Evolutionary conservation across 495 filamentous ascomycete species (phyloP).

Genomic region (Lindgomyces ingoldianus): DNA sequence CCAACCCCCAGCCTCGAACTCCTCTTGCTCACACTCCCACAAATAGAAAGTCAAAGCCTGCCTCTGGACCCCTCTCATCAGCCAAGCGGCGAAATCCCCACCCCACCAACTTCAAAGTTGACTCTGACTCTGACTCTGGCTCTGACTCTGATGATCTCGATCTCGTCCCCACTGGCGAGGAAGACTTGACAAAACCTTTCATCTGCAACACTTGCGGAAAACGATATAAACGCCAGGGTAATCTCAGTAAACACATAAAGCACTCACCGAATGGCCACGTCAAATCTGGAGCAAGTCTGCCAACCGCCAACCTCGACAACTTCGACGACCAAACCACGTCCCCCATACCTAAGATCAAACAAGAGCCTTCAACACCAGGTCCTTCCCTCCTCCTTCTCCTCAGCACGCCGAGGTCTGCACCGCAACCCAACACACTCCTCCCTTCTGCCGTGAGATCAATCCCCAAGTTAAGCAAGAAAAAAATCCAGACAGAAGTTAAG

Average conservation of each 20-base stretch:
- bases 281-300: neutral
- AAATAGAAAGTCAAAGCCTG: neutral
- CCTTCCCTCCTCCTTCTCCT: neutral
- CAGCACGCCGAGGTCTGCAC: constrained; percentile 16
- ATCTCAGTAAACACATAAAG: neutral
- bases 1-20: neutral
- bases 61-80: neutral
- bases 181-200: neutral
- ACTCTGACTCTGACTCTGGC: neutral
- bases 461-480: neutral
- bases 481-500: neutral
- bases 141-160: constrained; percentile 10
- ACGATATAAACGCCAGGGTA: neutral
- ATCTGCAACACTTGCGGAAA: neutral
- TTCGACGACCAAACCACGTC: neutral
- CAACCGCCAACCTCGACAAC: neutral
- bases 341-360: neutral
- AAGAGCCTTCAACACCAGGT: constrained; percentile 7
- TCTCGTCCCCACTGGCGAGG: neutral
- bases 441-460: neutral
- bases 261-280: neutral
- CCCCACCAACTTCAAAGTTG: neutral
- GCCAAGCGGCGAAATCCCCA: neutral
- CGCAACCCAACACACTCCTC: neutral
- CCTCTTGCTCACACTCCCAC: neutral